Percentiles rank a stretch among this genome's conserved stretches.
Conservation (phyloP, 192 early-diverging fungal genomes). For the Umbelopsis sp. region DNA sequence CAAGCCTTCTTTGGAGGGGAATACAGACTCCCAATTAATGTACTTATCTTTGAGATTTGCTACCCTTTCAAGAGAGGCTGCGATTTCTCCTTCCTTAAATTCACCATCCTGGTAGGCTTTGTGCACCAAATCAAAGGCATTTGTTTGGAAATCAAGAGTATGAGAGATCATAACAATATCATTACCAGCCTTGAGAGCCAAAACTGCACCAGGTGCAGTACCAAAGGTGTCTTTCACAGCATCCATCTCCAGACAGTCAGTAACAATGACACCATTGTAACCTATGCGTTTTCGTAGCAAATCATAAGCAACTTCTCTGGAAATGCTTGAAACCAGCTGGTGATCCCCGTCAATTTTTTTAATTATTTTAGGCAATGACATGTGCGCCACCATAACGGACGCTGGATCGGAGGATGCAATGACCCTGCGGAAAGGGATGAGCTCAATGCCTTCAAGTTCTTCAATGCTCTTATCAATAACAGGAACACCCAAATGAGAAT, state of each 20-base stretch:
- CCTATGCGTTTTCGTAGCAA: slow-evolving; percentile 32
- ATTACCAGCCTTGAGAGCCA: slow-evolving; percentile 38
- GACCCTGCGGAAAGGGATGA: slow-evolving; percentile 34
- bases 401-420: slow-evolving; percentile 30
- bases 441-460: slow-evolving; percentile 37
- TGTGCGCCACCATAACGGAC: slow-evolving; percentile 40
- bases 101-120: slow-evolving; percentile 6
- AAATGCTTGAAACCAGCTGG: slow-evolving; percentile 25
- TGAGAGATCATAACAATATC: slow-evolving; percentile 46
- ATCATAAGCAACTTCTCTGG: slow-evolving; percentile 36
- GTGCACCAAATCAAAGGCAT: slow-evolving; percentile 27
- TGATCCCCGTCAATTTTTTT: slow-evolving; percentile 20
- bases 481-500: slow-evolving; percentile 43
- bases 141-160: slow-evolving; percentile 32
- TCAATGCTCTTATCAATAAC: slow-evolving; percentile 38
- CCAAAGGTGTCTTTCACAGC: slow-evolving; percentile 41
- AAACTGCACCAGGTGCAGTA: slow-evolving; percentile 29
- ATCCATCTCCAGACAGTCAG: slow-evolving; percentile 47
- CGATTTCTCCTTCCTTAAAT: slow-evolving; percentile 21
- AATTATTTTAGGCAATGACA: slow-evolving; percentile 37
- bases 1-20: slow-evolving; percentile 3
- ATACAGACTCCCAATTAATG: slow-evolving; percentile 34
- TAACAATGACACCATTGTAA: slow-evolving; percentile 41
- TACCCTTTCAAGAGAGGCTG: slow-evolving; percentile 32
- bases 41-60: slow-evolving; percentile 34